phyloP scores from a whole-genome alignment of 140 eudicot species.

The Anethum foeniculum region DNA sequence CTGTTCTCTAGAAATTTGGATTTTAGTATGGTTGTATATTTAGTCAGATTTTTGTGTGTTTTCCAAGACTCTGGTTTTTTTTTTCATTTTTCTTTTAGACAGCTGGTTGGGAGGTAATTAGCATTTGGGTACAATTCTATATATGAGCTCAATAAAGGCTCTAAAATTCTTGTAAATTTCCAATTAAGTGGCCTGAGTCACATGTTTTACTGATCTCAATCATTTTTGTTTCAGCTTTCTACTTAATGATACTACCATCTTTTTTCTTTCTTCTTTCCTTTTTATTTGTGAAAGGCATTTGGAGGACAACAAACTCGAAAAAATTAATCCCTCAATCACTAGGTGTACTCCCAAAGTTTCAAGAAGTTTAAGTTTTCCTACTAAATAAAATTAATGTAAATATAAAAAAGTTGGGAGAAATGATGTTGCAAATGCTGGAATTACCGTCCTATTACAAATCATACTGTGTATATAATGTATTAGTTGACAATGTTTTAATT shows the following conservation, averaged over 20 bases:
- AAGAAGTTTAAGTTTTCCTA: conserved; percentile 35
- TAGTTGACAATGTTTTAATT: neutral
- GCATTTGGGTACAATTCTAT: conserved; percentile 59
- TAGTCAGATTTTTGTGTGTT: too few relatives aligned
- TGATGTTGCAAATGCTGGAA: neutral
- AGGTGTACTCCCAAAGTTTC: conserved; percentile 48
- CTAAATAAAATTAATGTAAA: neutral
- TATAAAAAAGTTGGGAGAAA: neutral
- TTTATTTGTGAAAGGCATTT: conserved; percentile 39
- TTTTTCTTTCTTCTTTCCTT: neutral
- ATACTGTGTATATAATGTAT: neutral
- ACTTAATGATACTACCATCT: neutral
- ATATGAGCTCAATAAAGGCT: conserved; percentile 41
- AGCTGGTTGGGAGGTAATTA: conserved; percentile 66
- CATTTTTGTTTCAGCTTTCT: neutral
- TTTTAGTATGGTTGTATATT: too few relatives aligned
- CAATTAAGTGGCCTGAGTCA: neutral
- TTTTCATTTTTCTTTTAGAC: neutral
- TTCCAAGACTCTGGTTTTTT: too few relatives aligned
- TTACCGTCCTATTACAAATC: neutral
- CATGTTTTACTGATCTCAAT: neutral
- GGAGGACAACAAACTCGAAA: conserved; percentile 59
- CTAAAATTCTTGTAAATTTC: conserved; percentile 59
- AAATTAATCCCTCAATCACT: conserved; percentile 57
- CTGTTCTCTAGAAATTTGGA: too few relatives aligned